phyloP scores from a whole-genome alignment of 331 rosid species.

The Rosa hybrid region DNA sequence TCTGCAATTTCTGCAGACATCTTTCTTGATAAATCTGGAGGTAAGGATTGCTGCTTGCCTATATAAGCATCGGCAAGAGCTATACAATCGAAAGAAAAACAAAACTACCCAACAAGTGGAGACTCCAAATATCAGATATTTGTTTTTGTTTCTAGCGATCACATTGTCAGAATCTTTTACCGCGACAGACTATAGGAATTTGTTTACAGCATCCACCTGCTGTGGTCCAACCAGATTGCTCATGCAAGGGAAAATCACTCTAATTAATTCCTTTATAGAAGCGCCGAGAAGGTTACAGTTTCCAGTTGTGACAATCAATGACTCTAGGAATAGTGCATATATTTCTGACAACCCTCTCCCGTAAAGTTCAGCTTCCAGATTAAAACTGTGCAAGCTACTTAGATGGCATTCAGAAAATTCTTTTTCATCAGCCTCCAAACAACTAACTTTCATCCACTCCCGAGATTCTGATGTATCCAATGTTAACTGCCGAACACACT shows the following conservation, averaged over 20 bases:
- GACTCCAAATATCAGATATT: slow-evolving; percentile 45
- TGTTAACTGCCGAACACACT: slow-evolving; percentile 55
- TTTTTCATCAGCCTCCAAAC: slow-evolving; percentile 33
- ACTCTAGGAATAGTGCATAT: slow-evolving; percentile 67
- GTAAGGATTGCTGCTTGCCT: slow-evolving; percentile 72
- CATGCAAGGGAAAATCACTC: slow-evolving; percentile 59
- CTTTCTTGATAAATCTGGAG: slow-evolving; percentile 64
- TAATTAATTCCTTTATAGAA: slow-evolving; percentile 56
- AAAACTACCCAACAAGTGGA: slow-evolving; percentile 71
- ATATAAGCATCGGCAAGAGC: slow-evolving; percentile 65
- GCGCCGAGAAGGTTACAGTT: slow-evolving; percentile 66
- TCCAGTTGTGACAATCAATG: slow-evolving; percentile 65
- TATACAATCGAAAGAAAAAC: slow-evolving; percentile 72
- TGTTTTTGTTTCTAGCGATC: slow-evolving; percentile 40
- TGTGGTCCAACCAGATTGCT: slow-evolving; percentile 59
- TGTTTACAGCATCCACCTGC: slow-evolving; percentile 51
- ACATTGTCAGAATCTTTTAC: slow-evolving; percentile 40
- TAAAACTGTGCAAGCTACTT: slow-evolving; percentile 25
- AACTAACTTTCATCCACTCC: slow-evolving; percentile 57
- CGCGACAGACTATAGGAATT: slow-evolving; percentile 51
- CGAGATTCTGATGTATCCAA: slow-evolving; percentile 68
- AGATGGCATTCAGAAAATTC: slow-evolving; percentile 20
- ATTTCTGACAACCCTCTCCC: slow-evolving; percentile 80
- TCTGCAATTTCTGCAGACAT: slow-evolving; percentile 66
- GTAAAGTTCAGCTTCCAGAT: slow-evolving; percentile 60